Conservation (phyloP, 2,329 filamentous ascomycete genomes). For the Sporothrix mexicana region DNA sequence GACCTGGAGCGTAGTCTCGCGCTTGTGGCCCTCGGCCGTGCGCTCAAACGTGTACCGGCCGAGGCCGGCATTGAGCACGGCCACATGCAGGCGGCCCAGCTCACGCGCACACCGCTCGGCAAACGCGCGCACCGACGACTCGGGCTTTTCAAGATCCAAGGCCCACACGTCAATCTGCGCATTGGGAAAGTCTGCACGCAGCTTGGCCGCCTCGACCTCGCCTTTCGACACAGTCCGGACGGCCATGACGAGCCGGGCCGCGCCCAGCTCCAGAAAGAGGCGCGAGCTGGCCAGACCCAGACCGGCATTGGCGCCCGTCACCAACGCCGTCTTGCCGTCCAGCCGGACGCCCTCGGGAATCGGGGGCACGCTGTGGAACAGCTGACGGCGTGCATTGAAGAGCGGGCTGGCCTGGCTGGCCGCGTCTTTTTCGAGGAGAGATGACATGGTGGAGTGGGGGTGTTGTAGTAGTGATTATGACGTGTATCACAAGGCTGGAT, state of each 20-base stretch:
- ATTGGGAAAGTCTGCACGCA: not conserved
- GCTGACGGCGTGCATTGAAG: slow-evolving; percentile 14
- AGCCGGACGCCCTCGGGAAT: not conserved
- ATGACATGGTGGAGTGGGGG: slow-evolving; percentile 3
- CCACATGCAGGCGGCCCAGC: slow-evolving; percentile 1
- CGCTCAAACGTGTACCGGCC: not conserved
- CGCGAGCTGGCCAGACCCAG: slow-evolving; percentile 1
- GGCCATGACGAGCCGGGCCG: slow-evolving; percentile 2
- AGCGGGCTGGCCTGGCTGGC: not conserved
- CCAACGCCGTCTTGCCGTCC: not conserved
- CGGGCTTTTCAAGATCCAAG: not conserved
- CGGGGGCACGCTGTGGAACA: not conserved
- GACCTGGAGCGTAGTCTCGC: slow-evolving; percentile 5
- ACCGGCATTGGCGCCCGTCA: slow-evolving; percentile 12
- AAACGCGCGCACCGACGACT: not conserved
- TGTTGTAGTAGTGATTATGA: not conserved
- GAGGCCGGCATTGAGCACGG: slow-evolving; percentile 8
- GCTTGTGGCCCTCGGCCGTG: not conserved
- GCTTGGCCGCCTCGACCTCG: not conserved
- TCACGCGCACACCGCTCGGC: not conserved
- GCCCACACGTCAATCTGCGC: slow-evolving; percentile 1
- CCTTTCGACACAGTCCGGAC: not conserved
- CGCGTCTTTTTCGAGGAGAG: not conserved
- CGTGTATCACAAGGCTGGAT: not conserved
- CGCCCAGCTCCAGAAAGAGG: slow-evolving; percentile 2